Evolutionary conservation across 768 basidiomycete genomes (phyloP).

Genomic region (Punctularia strigosozonata): DNA sequence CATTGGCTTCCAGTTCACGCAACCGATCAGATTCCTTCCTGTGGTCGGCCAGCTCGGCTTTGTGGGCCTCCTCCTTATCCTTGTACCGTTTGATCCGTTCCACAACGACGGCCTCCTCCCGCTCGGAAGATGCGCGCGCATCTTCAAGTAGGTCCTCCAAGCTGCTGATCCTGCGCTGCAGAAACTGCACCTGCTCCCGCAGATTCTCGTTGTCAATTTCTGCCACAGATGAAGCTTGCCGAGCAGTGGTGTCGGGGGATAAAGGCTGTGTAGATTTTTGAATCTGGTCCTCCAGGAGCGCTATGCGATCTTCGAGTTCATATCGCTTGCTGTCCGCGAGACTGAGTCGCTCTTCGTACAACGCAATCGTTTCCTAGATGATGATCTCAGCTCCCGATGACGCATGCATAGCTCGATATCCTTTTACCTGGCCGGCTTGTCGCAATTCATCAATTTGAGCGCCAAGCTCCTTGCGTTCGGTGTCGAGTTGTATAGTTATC

Average conservation of each 20-base stretch:
- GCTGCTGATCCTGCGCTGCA: constrained; percentile 61
- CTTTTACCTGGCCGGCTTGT: constrained; percentile 72
- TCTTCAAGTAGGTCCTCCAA: constrained; percentile 87
- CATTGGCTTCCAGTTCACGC: constrained; percentile 45
- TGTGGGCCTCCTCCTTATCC: constrained; percentile 61
- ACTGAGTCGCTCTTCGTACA: constrained; percentile 85
- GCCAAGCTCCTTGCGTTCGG: constrained; percentile 58
- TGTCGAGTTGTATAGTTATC: constrained; percentile 32
- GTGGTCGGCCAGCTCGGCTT: constrained; percentile 57
- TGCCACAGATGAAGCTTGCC: constrained; percentile 52
- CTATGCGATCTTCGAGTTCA: constrained; percentile 61
- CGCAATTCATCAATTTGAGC: constrained; percentile 75
- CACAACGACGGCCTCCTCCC: constrained; percentile 53
- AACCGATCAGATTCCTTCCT: constrained; percentile 56
- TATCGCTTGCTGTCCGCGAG: constrained; percentile 60
- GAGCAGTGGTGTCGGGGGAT: constrained; percentile 23
- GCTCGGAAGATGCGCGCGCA: constrained; percentile 51
- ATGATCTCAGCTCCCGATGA: background rate
- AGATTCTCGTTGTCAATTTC: constrained; percentile 94
- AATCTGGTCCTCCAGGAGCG: constrained; percentile 43
- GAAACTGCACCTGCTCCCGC: constrained; percentile 79
- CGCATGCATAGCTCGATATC: background rate
- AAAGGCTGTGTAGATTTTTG: constrained; percentile 19
- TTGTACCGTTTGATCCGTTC: constrained; percentile 57
- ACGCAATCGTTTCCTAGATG: constrained; percentile 78